Base-by-base conservation (phyloP, 1,284 basidiomycete genomes). In the Athelia psychrophila region DNA sequence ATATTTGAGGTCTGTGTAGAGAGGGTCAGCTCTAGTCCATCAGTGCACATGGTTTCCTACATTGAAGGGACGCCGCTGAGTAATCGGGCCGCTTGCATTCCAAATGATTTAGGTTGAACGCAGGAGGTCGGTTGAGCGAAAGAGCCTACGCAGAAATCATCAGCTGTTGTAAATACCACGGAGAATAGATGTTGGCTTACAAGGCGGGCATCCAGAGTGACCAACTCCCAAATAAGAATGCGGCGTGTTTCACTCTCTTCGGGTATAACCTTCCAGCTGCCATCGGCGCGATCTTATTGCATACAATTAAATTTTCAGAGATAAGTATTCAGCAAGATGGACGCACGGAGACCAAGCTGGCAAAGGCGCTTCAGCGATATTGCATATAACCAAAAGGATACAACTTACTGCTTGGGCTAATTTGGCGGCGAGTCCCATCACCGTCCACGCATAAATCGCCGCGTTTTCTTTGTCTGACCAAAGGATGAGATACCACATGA, bases 101-200 rank as follows among this genome's bases (percentile, higher is more conserved):
- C 55, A 90, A 84, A 60, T 88, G 86, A 6, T 80, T 70, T 51
- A 86, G 72, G 46, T 76, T 79, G 51, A 88, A 81, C 10, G 85
- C 89, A 2, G 85, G 86, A 2, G 84, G 88, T n/a, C 86, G 78
- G 25, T 86, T 88, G 53, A 88, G 84, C n/a, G 85, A 89, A 47
- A 90, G 72, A 56, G 82, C 86, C 88, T 88, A 54, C 52, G 33
- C 49, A 24, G 24, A 30, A 46, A 38, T 18, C 45, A 35, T 40
- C 44, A 44, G 53, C 13, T 12, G n/a, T n/a, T n/a, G n/a, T n/a
- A n/a, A n/a, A n/a, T n/a, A n/a, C n/a, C n/a, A n/a, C n/a, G n/a
- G n/a, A n/a, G n/a, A n/a, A n/a, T n/a, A n/a, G n/a, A n/a, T n/a
- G n/a, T n/a, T n/a, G n/a, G n/a, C 73, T 56, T 61, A 88, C 86